These are phyloP conservation scores for Mucor irregularis DNA, from an alignment of 371 early-diverging fungal genomes.

Conservation along the genomic window DNA sequence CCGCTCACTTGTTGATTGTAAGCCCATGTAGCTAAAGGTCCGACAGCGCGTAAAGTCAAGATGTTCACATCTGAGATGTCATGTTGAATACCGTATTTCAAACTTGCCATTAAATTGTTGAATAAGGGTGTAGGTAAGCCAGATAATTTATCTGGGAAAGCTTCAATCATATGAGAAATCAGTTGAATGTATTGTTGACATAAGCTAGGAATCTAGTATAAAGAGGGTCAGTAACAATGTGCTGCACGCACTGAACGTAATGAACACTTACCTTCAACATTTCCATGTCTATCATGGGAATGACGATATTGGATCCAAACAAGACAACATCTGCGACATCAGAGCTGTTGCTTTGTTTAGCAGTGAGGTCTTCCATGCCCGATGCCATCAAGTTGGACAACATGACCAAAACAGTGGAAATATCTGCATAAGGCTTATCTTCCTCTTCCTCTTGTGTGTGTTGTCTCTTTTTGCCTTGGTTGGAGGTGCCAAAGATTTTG, in stretches of 20 bases:
- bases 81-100: conserved; percentile 68
- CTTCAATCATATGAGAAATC: conserved; percentile 65
- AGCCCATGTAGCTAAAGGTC: conserved; percentile 57
- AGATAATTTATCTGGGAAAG: conserved; percentile 66
- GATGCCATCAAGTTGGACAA: conserved; percentile 62
- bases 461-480: conserved; percentile 57
- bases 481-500: conserved; percentile 53
- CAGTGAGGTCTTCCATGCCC: conserved; percentile 58
- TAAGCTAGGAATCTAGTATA: conserved; percentile 61
- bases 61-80: conserved; percentile 64
- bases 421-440: conserved; percentile 70
- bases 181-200: conserved; percentile 71
- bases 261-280: conserved; percentile 64
- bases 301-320: conserved; percentile 65
- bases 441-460: conserved; percentile 59
- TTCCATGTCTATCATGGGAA: conserved; percentile 71
- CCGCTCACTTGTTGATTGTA: conserved; percentile 35
- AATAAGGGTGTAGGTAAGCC: conserved; percentile 57
- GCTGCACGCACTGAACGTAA: too few species aligned
- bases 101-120: conserved; percentile 60
- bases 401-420: conserved; percentile 61
- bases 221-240: not conserved
- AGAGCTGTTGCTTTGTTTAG: conserved; percentile 8
- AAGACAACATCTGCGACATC: conserved; percentile 68
- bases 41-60: conserved; percentile 62